Percentiles rank a stretch among this genome's conserved stretches.
These are phyloP conservation scores for Claviceps capensis DNA, from an alignment of 2,329 filamentous ascomycete genomes.

Conservation along the genomic window DNA sequence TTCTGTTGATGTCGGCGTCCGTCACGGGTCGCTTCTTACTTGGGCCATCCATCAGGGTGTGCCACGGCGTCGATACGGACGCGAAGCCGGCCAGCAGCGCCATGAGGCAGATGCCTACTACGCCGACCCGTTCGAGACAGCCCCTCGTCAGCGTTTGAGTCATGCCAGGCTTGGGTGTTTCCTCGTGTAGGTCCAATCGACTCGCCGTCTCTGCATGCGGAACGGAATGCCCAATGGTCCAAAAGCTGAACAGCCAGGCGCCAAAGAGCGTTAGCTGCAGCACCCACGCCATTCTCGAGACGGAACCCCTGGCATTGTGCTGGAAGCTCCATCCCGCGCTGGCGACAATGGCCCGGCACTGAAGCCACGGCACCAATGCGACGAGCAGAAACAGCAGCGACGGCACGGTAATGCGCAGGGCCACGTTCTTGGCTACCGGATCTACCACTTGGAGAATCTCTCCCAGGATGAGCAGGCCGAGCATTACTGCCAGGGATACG, in stretches of 20 bases:
- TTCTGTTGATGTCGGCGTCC: constrained; percentile 61
- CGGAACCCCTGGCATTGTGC: constrained; percentile 38
- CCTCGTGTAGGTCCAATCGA: neutral
- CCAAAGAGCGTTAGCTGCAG: constrained; percentile 49
- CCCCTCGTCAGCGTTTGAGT: constrained; percentile 32
- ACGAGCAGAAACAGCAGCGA: constrained; percentile 60
- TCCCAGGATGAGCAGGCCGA: constrained; percentile 70
- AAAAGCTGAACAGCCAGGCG: constrained; percentile 61
- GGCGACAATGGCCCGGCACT: constrained; percentile 52
- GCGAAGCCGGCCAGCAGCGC: constrained; percentile 80
- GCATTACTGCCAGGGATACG: constrained; percentile 60
- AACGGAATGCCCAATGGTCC: constrained; percentile 57
- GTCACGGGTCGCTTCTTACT: constrained; percentile 44
- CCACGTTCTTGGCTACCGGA: constrained; percentile 50
- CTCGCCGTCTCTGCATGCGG: constrained; percentile 18
- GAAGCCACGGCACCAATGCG: constrained; percentile 63
- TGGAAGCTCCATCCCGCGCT: constrained; percentile 49
- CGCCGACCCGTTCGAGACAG: constrained; percentile 57
- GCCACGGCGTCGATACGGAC: constrained; percentile 77
- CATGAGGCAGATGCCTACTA: constrained; percentile 79
- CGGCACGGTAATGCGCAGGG: constrained; percentile 55
- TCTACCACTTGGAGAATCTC: constrained; percentile 70
- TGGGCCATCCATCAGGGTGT: constrained; percentile 57
- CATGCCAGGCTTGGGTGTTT: constrained; percentile 14
- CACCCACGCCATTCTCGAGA: constrained; percentile 49